These are phyloP conservation scores for Oryza nivara DNA, from an alignment of 176 grass and related monocot species.

Conservation along the genomic window DNA sequence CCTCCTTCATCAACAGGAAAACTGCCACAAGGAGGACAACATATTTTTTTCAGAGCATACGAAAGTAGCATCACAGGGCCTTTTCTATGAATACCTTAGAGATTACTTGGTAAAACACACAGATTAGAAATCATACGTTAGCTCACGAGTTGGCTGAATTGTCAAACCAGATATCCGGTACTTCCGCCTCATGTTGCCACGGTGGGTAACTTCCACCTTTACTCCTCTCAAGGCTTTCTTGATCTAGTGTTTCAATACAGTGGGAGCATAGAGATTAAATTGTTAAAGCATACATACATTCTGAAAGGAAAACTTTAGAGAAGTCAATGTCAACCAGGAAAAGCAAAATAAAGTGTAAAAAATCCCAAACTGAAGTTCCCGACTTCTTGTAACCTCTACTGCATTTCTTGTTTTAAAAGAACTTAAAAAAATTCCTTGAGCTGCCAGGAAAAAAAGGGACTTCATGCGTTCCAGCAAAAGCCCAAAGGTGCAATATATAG, in stretches of 20 bases:
- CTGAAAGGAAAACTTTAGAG: background rate
- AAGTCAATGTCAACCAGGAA: background rate
- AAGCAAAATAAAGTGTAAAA: background rate
- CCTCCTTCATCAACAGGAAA: slow-evolving; percentile 77
- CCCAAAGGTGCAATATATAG: background rate
- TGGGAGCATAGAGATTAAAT: slow-evolving; percentile 16
- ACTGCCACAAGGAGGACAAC: slow-evolving; percentile 42
- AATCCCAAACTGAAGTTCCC: background rate
- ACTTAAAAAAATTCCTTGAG: background rate
- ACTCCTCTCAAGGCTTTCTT: slow-evolving; percentile 86
- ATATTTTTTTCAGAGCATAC: background rate
- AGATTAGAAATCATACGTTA: slow-evolving; percentile 59
- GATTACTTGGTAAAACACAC: slow-evolving; percentile 7
- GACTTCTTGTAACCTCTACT: background rate
- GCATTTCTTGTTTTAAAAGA: slow-evolving; percentile 8
- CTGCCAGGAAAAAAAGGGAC: background rate
- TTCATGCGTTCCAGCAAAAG: background rate
- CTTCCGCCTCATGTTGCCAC: slow-evolving; percentile 87
- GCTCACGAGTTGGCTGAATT: slow-evolving; percentile 79
- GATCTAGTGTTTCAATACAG: slow-evolving; percentile 49
- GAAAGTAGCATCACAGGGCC: background rate
- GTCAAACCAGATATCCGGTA: slow-evolving; percentile 82
- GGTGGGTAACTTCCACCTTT: slow-evolving; percentile 89
- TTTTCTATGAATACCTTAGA: background rate
- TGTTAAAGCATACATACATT: background rate